These are phyloP conservation scores for Coix lacrymajobi DNA, from an alignment of 176 grass and related monocot species.

Conservation along the genomic window DNA sequence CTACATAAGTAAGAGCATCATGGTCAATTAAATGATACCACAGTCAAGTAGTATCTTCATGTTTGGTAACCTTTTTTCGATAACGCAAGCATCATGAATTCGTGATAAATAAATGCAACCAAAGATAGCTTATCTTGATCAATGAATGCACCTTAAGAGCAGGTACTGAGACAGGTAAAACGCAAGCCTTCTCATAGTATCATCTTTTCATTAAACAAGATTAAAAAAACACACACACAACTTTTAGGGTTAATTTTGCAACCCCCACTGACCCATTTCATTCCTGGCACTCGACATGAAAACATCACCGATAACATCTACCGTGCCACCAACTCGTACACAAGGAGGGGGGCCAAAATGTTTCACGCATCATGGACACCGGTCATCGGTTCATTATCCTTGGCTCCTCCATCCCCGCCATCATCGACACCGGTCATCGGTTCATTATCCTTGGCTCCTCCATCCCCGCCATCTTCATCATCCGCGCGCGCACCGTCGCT, in stretches of 20 bases:
- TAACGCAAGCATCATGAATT: neutral
- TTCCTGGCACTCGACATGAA: neutral
- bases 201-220: neutral
- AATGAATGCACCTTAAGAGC: neutral
- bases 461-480: neutral
- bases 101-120: neutral
- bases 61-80: neutral
- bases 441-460: conserved; percentile 6
- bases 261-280: neutral
- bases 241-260: neutral
- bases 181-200: neutral
- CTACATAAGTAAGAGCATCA: no score
- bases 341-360: neutral
- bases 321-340: neutral
- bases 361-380: conserved; percentile 40
- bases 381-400: conserved; percentile 32
- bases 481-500: neutral
- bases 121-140: neutral
- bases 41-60: no score
- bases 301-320: neutral
- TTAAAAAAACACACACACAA: no score
- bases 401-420: no score
- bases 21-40: no score
- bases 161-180: neutral
- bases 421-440: conserved; percentile 49